Percentiles rank a stretch among this genome's conserved stretches.
Evolutionary conservation across 2,329 filamentous ascomycete genomes (phyloP).

Genomic region (Xylaria sp.): DNA sequence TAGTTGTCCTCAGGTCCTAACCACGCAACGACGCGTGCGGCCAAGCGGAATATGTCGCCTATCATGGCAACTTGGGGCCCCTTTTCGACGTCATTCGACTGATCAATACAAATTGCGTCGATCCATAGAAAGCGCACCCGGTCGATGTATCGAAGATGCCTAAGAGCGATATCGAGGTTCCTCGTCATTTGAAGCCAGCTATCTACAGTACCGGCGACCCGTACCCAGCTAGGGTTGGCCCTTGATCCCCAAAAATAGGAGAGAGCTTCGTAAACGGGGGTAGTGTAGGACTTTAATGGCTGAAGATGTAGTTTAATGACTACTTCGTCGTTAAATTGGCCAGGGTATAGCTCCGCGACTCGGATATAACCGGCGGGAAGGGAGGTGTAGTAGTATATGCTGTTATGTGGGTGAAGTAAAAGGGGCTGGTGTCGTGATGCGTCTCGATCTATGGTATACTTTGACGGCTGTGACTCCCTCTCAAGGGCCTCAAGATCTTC

Average conservation of each 20-base stretch:
- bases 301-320: neutral
- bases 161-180: slow-evolving; percentile 27
- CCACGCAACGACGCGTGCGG: slow-evolving; percentile 39
- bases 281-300: neutral
- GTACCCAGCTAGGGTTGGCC: no score
- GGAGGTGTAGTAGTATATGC: no score
- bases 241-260: no score
- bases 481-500: neutral
- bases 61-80: slow-evolving; percentile 38
- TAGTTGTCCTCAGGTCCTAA: slow-evolving; percentile 37
- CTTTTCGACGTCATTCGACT: slow-evolving; percentile 37
- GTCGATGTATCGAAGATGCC: slow-evolving; percentile 23
- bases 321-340: neutral
- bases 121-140: slow-evolving; percentile 36
- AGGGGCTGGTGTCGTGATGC: no score
- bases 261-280: no score
- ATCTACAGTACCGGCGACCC: no score
- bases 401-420: no score
- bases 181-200: neutral
- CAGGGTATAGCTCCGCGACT: neutral
- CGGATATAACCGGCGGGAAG: neutral
- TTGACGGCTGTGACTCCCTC: no score
- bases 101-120: slow-evolving; percentile 20
- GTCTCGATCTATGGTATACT: no score
- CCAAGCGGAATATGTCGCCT: slow-evolving; percentile 38